Base-by-base conservation (phyloP, 1,284 basidiomycete genomes). In the Dichomitus squalens region DNA sequence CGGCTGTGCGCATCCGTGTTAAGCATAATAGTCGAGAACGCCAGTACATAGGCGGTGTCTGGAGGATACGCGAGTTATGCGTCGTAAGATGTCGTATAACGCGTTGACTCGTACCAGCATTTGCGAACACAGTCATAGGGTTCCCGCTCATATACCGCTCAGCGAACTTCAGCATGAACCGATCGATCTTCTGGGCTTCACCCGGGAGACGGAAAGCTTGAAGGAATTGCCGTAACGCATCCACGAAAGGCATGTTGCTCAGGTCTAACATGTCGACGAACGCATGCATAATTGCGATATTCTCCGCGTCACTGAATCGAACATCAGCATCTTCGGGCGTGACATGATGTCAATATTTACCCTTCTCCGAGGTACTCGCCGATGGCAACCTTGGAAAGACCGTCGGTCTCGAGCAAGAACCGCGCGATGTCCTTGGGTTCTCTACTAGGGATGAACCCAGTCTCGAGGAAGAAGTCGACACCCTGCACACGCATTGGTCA, bases 81-180 rank as follows among this genome's bases (percentile, higher is more conserved):
- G 14, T n/a, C 18, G 2, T 14, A 4, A 35, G 8, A 31, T 3
- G n/a, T 4, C 9, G 2, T 4, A n/a, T 9, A 46, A 12, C 27
- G 1, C 25, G 16, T 25, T 33, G 4, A 31, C 33, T 60, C 83
- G 57, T 61, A 90, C 90, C 90, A 63, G 89, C 90, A 68, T 90
- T 91, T 55, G 92, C 91, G 68, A 98, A 98, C 5, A 84, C 79
- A 1, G 89, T 90, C 63, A 87, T 82, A 0, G 86, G 75, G 71
- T 98, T 97, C 56, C 88, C 88, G 35, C 88, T 92, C 63, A 96
- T 93, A 71, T 95, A 98, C 21, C 95, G 84, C 69, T 97, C 95
- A 4, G 96, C 95, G 69, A 97, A 98, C 73, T 98, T 98, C 57
- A 98, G 84, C 93, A 98, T 96, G 76, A 87, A 98, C n/a, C 96